Evolutionary conservation across 768 basidiomycete species (phyloP).

Genomic region (Pleurotus citrinopileatus): DNA sequence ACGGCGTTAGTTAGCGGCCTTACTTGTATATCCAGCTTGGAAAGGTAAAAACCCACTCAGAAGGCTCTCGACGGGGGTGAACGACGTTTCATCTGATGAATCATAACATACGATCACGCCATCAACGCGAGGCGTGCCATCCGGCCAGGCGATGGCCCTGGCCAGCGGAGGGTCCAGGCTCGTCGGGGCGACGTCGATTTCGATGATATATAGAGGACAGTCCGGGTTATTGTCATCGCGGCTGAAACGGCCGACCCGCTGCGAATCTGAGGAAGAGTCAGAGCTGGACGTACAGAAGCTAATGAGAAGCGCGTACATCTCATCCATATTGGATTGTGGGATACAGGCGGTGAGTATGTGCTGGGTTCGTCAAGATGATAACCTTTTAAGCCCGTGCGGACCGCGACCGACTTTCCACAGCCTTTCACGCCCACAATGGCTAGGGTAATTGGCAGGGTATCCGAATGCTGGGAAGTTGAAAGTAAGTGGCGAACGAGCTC

Average conservation of each 20-base stretch:
- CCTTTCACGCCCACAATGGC: conserved; percentile 75
- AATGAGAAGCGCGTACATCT: conserved; percentile 32
- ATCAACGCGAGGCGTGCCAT: conserved; percentile 58
- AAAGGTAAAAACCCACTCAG: conserved; percentile 54
- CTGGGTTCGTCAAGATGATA: conserved; percentile 49
- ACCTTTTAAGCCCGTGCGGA: conserved; percentile 70
- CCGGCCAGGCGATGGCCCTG: conserved; percentile 42
- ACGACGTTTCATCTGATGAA: conserved; percentile 58
- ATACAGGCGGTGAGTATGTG: conserved; percentile 27
- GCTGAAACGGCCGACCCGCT: conserved; percentile 30
- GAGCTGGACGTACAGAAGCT: too few relatives aligned
- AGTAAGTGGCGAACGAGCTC: background rate
- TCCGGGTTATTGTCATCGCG: conserved; percentile 36
- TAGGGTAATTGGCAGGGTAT: conserved; percentile 48
- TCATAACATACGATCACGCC: conserved; percentile 89
- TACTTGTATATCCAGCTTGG: background rate
- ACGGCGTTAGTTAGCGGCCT: conserved; percentile 11
- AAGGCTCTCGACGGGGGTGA: conserved; percentile 61
- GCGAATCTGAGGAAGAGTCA: conserved; percentile 24
- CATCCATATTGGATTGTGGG: conserved; percentile 29
- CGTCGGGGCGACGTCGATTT: conserved; percentile 45
- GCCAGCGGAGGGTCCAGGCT: conserved; percentile 25
- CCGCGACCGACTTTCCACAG: conserved; percentile 85
- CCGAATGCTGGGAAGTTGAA: conserved; percentile 12
- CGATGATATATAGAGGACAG: conserved; percentile 49